Percentiles rank a stretch among this genome's conserved stretches.
Conservation (phyloP, 495 filamentous ascomycete genomes). For the Chaetomium tenue region DNA sequence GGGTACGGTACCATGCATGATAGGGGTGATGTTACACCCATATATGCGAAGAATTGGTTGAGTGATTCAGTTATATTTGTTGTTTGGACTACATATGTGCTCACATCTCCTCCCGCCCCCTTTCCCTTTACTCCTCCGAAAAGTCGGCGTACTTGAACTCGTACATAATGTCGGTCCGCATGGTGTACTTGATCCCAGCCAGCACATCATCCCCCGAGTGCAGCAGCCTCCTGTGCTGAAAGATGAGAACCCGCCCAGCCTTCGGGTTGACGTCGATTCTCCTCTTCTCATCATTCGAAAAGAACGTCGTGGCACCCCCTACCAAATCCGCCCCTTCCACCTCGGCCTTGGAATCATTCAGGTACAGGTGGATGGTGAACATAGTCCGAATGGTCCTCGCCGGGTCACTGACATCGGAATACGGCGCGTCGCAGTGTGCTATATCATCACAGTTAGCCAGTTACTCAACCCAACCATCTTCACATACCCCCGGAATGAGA, state of each 20-base stretch:
- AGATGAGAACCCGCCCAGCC: constrained; percentile 69
- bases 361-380: constrained; percentile 80
- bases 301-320: constrained; percentile 67
- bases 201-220: constrained; percentile 75
- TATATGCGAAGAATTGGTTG: background rate
- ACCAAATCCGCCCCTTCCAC: constrained; percentile 41
- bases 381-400: constrained; percentile 55
- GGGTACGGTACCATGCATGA: constrained; percentile 13
- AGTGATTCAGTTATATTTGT: background rate
- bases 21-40: background rate
- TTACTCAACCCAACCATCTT: too few relatives aligned
- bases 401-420: constrained; percentile 54
- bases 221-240: constrained; percentile 67
- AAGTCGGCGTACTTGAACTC: constrained; percentile 28
- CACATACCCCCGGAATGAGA: background rate
- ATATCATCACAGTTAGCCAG: constrained; percentile 26
- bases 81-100: background rate
- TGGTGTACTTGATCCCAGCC: constrained; percentile 70
- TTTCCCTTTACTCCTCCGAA: background rate
- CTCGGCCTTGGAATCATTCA: constrained; percentile 57
- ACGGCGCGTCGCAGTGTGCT: constrained; percentile 75
- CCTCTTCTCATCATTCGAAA: constrained; percentile 46
- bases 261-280: constrained; percentile 65
- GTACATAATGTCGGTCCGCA: constrained; percentile 80
- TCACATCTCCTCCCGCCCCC: background rate